Evolutionary conservation across 345 rosid species (phyloP), one percentile per base, ranked within the genome.

Genomic region (Combretum micranthum): DNA sequence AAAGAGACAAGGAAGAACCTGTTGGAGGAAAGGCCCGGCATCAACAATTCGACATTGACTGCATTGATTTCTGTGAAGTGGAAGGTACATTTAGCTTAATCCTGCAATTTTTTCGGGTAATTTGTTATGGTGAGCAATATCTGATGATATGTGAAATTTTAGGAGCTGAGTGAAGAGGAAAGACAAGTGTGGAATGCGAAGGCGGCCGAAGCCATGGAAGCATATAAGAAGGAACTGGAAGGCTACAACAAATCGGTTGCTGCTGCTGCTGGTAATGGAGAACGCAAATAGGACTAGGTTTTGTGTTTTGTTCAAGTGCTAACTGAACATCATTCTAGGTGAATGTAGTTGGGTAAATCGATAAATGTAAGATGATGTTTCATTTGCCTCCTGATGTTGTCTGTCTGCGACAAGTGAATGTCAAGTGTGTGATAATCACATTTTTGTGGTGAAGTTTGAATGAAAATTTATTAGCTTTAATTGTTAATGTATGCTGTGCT

Each of bases 131-230:
- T 32, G 9, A 1, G 9, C 9, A 2, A 25, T 13, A 7, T 43
- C n/a, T 21, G 50, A 13, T 44, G 42, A 16, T 4, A 39, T 16
- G 48, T 11, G 44, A 8, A 48, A 16, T 23, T 56, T 15, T 59
- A 90, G 94, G 98, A 92, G 76, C 67, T 92, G 17, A n/a, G 72
- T 45, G 87, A 88, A 65, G 98, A 84, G 64, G 98, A 88, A 73
- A 84, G 61, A 79, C 74, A 77, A 59, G 32, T 52, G 1, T 86
- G 96, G 89, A 92, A 84, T 56, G 76, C 62, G 0, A 84, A 71
- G 60, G 96, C 96, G 3, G 82, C 82, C 12, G 86, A 83, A 64
- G 75, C 89, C 53, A 88, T 81, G 95, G 96, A 75, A 69, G 77
- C 71, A 20, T 88, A 92, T 75, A 86, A 83, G 76, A 88, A 77